phyloP scores from a whole-genome alignment of 768 basidiomycete genomes.

The Porphyrellus cyaneotinctus region DNA sequence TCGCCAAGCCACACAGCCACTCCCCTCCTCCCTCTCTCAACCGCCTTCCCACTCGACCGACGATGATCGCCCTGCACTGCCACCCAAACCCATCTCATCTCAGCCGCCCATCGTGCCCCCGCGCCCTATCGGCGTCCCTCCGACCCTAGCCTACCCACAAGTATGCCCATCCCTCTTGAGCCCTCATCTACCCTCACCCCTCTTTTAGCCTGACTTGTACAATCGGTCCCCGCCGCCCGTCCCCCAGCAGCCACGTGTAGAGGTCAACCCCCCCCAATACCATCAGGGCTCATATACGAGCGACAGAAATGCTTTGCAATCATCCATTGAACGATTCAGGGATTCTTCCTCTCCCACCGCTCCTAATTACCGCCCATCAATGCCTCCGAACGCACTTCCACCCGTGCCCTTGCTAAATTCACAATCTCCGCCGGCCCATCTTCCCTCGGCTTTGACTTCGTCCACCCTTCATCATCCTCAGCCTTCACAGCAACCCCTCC shows the following conservation, averaged over 20 bases:
- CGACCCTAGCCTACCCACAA: slow-evolving; percentile 11
- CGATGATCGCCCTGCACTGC: slow-evolving; percentile 36
- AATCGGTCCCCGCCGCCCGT: slow-evolving; percentile 38
- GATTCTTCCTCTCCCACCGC: slow-evolving; percentile 18
- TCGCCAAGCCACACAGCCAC: slow-evolving; percentile 20
- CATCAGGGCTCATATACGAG: slow-evolving; percentile 16
- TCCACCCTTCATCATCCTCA: slow-evolving; percentile 23
- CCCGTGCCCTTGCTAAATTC: slow-evolving; percentile 24
- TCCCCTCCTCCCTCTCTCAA: slow-evolving; percentile 16
- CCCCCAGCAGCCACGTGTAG: slow-evolving; percentile 20
- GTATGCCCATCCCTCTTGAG: slow-evolving; percentile 17
- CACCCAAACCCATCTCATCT: slow-evolving; percentile 34
- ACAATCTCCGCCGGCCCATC: slow-evolving; percentile 27
- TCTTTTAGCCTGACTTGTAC: slow-evolving; percentile 22
- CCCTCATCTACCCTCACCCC: not conserved
- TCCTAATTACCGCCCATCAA: slow-evolving; percentile 28
- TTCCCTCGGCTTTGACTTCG: slow-evolving; percentile 17
- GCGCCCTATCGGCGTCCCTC: slow-evolving; percentile 15
- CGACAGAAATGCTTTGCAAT: slow-evolving; percentile 20
- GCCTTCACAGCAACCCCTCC: slow-evolving; percentile 6
- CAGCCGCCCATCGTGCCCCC: slow-evolving; percentile 8
- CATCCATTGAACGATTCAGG: slow-evolving; percentile 18
- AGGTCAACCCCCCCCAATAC: slow-evolving; percentile 27
- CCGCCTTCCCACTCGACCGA: slow-evolving; percentile 16
- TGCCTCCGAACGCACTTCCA: slow-evolving; percentile 28